phyloP scores from a whole-genome alignment of 2,329 filamentous ascomycete genomes.

The Gaeumannomyces sp. region DNA sequence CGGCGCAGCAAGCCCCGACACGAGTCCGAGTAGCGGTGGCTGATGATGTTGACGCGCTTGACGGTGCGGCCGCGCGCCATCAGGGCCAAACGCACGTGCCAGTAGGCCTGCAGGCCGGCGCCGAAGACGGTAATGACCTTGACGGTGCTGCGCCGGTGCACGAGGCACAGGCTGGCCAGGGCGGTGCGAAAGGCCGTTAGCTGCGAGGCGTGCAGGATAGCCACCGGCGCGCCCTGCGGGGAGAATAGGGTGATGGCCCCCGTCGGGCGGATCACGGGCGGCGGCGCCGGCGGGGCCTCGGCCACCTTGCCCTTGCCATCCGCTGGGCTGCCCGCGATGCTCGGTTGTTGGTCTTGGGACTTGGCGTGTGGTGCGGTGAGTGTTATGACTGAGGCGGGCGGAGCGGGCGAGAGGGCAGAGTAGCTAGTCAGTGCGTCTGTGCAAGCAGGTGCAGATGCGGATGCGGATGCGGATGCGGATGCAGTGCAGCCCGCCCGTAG shows the following conservation, averaged over 20 bases:
- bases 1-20: conserved; percentile 45
- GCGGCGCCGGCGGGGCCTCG: neutral
- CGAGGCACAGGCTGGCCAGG: conserved; percentile 61
- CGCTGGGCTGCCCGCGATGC: neutral
- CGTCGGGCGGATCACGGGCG: conserved; percentile 41
- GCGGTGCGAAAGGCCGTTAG: conserved; percentile 78
- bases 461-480: too few relatives aligned
- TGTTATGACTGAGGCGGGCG: conserved; percentile 49
- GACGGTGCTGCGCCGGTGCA: conserved; percentile 60
- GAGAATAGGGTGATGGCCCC: conserved; percentile 66
- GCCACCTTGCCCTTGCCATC: neutral
- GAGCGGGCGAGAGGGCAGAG: too few relatives aligned
- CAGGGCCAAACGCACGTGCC: conserved; percentile 83
- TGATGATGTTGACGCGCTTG: conserved; percentile 76
- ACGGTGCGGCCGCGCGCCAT: conserved; percentile 66
- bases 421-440: too few relatives aligned
- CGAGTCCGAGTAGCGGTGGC: conserved; percentile 59
- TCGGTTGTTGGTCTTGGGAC: conserved; percentile 14
- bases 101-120: conserved; percentile 84
- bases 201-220: conserved; percentile 65
- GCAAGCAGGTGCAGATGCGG: too few relatives aligned
- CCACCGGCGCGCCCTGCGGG: conserved; percentile 54
- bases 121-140: conserved; percentile 80
- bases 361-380: conserved; percentile 36
- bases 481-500: too few relatives aligned